Percentiles rank a stretch among this genome's conserved stretches.
Evolutionary conservation across 2,329 filamentous ascomycete species (phyloP).

Genomic region (Cyclaneusma minus): DNA sequence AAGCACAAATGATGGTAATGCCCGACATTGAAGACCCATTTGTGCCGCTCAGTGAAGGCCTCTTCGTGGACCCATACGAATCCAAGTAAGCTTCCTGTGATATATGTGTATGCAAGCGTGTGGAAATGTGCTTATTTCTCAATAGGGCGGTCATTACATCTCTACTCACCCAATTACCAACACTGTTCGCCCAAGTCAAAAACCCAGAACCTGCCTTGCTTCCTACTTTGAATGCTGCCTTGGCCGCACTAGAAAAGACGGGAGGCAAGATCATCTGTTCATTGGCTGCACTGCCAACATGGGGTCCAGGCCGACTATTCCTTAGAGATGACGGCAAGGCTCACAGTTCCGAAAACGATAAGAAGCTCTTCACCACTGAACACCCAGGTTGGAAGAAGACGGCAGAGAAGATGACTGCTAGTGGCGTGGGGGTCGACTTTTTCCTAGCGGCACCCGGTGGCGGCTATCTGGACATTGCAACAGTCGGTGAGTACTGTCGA

Average conservation of each 20-base stretch:
- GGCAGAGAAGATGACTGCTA: slow-evolving; percentile 74
- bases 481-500: slow-evolving; percentile 48
- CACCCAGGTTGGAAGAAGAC: slow-evolving; percentile 77
- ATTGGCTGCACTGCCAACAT: slow-evolving; percentile 75
- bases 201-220: slow-evolving; percentile 82
- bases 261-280: slow-evolving; percentile 90
- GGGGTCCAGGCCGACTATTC: slow-evolving; percentile 73
- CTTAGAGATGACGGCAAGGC: slow-evolving; percentile 80
- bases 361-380: slow-evolving; percentile 82
- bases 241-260: slow-evolving; percentile 70
- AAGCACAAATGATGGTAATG: slow-evolving; percentile 98
- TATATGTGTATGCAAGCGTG: background rate
- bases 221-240: slow-evolving; percentile 66
- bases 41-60: slow-evolving; percentile 73
- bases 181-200: slow-evolving; percentile 75
- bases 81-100: slow-evolving; percentile 42
- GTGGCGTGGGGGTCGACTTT: slow-evolving; percentile 81
- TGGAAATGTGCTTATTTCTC: background rate
- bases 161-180: slow-evolving; percentile 70
- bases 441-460: slow-evolving; percentile 86
- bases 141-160: slow-evolving; percentile 60
- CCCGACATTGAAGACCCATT: slow-evolving; percentile 95
- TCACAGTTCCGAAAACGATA: slow-evolving; percentile 75
- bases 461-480: slow-evolving; percentile 84
- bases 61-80: slow-evolving; percentile 90